Percentiles rank a stretch among this genome's conserved stretches.
Evolutionary conservation across 2,329 filamentous ascomycete species (phyloP).

Genomic region (Exophiala sideris): DNA sequence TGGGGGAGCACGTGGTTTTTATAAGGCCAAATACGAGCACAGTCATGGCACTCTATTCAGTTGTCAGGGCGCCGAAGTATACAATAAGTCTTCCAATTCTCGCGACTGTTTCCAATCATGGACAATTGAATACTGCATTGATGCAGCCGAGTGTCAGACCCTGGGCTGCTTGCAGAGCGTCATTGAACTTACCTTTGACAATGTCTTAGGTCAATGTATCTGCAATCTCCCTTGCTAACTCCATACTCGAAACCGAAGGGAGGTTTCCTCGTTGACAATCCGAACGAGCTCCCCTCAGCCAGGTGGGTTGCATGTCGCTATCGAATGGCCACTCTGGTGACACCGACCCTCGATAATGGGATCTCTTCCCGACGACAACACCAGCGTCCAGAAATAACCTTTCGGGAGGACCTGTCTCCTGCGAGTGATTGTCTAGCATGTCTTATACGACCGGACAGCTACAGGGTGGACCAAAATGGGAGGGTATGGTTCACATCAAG

Average conservation of each 20-base stretch:
- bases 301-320: slow-evolving; percentile 3
- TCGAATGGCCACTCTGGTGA: slow-evolving; percentile 7
- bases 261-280: not conserved
- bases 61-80: no score
- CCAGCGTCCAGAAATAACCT: not conserved
- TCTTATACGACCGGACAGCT: slow-evolving; percentile 14
- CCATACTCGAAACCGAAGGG: slow-evolving; percentile 9
- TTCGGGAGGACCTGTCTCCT: not conserved
- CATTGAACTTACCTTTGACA: not conserved
- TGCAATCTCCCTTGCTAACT: slow-evolving; percentile 15
- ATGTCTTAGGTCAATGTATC: slow-evolving; percentile 4
- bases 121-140: no score
- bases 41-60: no score
- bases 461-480: slow-evolving; percentile 11
- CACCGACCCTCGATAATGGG: slow-evolving; percentile 17
- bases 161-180: no score
- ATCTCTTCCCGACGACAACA: slow-evolving; percentile 3
- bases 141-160: no score
- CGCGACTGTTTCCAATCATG: no score
- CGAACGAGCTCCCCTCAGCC: not conserved
- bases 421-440: slow-evolving; percentile 3
- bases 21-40: no score
- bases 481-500: slow-evolving; percentile 16
- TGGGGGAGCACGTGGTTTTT: no score
- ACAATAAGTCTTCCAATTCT: no score